These are phyloP conservation scores for Beverwykella pulmonaria DNA, from an alignment of 495 filamentous ascomycete genomes.

Conservation along the genomic window DNA sequence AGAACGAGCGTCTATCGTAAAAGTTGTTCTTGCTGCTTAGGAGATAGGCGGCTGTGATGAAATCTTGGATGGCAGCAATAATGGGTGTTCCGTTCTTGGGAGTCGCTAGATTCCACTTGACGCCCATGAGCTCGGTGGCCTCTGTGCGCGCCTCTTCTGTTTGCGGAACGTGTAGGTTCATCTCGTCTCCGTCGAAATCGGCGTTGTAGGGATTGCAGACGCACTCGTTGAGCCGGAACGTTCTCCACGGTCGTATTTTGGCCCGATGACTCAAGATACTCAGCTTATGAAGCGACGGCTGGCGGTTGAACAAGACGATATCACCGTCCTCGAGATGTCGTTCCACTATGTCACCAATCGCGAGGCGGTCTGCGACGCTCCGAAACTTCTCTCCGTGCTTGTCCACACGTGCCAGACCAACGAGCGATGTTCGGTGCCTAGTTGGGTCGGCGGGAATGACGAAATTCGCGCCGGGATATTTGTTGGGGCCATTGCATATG, in stretches of 20 bases:
- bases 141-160: conserved; percentile 96
- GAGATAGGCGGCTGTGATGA: conserved; percentile 92
- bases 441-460: conserved; percentile 57
- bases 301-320: conserved; percentile 96
- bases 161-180: conserved; percentile 98
- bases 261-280: conserved; percentile 94
- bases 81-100: conserved; percentile 98
- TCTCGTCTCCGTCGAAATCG: conserved; percentile 98
- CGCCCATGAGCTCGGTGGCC: conserved; percentile 95
- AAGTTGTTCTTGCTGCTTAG: conserved; percentile 92
- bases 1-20: conserved; percentile 81
- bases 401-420: conserved; percentile 15
- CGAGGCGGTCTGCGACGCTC: conserved; percentile 64
- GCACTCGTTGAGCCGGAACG: conserved; percentile 96
- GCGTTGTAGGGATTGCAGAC: conserved; percentile 98
- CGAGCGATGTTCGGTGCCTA: conserved; percentile 68
- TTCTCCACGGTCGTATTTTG: conserved; percentile 92
- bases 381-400: neutral
- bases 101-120: conserved; percentile 92
- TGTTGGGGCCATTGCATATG: conserved; percentile 69
- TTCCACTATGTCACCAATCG: conserved; percentile 86
- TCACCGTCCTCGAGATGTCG: conserved; percentile 95
- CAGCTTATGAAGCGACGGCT: conserved; percentile 96
- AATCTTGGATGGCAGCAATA: conserved; percentile 97
- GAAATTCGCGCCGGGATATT: conserved; percentile 85